Conservation (phyloP, 306 rosid species). For the Quercus alba region DNA sequence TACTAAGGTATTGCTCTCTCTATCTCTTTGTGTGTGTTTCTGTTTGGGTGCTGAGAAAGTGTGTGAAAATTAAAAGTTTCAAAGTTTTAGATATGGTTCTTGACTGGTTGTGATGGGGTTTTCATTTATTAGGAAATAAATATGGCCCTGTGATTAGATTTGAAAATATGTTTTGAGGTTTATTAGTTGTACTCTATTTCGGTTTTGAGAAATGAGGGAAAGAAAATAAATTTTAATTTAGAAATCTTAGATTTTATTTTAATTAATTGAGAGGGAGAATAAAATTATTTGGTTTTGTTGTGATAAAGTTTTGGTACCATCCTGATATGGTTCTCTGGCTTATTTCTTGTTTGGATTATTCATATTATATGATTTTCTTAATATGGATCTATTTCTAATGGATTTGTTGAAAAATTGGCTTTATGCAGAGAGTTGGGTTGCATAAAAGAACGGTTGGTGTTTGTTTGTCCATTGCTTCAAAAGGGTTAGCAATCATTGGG, state of each 20-base stretch:
- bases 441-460: constrained; percentile 68
- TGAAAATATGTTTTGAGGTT: background rate
- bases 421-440: constrained; percentile 80
- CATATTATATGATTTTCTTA: background rate
- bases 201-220: background rate
- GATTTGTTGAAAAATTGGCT: constrained; percentile 8
- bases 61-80: background rate
- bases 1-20: too few relatives aligned
- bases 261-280: background rate
- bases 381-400: constrained; percentile 8
- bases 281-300: background rate
- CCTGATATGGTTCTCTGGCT: background rate
- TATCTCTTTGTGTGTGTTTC: too few relatives aligned
- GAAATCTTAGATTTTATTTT: background rate
- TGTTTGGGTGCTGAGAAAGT: background rate
- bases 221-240: background rate
- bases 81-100: background rate
- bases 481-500: constrained; percentile 81
- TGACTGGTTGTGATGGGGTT: background rate
- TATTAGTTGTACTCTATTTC: background rate
- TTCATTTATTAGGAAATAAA: background rate
- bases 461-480: constrained; percentile 66
- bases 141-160: background rate
- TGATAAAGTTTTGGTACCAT: background rate
- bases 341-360: background rate